phyloP scores from a whole-genome alignment of 192 early-diverging fungal species.

The Backusella macrospora region DNA sequence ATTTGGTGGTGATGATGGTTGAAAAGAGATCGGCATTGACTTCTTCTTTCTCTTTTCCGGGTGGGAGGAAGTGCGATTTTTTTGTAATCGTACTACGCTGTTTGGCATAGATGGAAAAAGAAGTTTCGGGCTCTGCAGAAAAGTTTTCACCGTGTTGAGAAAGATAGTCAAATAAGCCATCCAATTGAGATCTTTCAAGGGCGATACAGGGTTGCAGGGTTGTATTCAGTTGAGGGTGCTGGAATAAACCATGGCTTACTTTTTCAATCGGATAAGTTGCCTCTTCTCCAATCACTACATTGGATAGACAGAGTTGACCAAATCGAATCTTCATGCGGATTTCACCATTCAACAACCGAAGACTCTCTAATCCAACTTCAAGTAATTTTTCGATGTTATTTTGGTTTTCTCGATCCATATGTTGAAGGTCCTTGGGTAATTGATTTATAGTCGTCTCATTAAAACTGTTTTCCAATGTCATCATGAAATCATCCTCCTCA shows the following conservation, averaged over 20 bases:
- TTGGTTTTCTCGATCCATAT: conserved; percentile 24
- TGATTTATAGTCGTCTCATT: background rate
- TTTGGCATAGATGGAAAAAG: conserved; percentile 24
- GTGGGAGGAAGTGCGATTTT: background rate
- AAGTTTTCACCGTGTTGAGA: conserved; percentile 19
- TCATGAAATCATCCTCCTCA: background rate
- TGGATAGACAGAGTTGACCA: conserved; percentile 44
- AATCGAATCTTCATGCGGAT: conserved; percentile 40
- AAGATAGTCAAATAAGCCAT: conserved; percentile 34
- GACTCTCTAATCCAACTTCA: conserved; percentile 29
- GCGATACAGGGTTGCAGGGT: conserved; percentile 40
- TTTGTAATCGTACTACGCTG: conserved; percentile 25
- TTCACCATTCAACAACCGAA: conserved; percentile 42
- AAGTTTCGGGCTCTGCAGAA: conserved; percentile 31
- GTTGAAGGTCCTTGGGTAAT: background rate
- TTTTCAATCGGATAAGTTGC: conserved; percentile 22
- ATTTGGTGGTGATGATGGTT: conserved; percentile 4
- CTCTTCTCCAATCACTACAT: conserved; percentile 16
- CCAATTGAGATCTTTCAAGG: conserved; percentile 17
- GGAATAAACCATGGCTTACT: conserved; percentile 29
- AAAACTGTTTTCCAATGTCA: no score
- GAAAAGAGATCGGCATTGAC: background rate
- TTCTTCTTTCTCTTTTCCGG: background rate
- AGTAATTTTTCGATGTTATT: conserved; percentile 27
- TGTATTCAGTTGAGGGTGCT: conserved; percentile 33